Evolutionary conservation across 176 grass and related monocot species (phyloP).

Genomic region (Aegilops longissima): DNA sequence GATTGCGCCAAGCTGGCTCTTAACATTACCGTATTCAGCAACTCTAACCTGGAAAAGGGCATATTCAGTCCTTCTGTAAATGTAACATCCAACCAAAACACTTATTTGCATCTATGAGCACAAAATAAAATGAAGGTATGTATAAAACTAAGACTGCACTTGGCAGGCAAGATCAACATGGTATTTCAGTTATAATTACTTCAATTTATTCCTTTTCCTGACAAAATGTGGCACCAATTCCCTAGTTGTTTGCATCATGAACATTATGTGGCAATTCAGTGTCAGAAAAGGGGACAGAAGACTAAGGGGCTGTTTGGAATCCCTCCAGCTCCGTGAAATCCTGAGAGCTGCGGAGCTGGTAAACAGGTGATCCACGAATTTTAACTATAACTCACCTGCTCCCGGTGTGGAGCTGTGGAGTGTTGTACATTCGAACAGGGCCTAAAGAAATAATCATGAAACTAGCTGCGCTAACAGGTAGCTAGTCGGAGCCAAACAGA

Average conservation of each 20-base stretch:
- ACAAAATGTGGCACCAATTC: background rate
- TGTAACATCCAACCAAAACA: background rate
- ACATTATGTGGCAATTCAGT: background rate
- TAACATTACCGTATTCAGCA: conserved; percentile 89
- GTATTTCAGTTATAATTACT: background rate
- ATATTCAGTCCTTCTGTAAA: conserved; percentile 1
- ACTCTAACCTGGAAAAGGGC: conserved; percentile 53
- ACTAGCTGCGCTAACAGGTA: background rate
- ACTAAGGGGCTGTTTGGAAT: background rate
- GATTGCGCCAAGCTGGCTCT: conserved; percentile 92
- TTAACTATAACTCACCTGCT: too few species aligned
- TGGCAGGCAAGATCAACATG: background rate
- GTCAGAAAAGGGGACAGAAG: background rate
- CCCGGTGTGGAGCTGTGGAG: too few species aligned
- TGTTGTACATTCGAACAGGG: too few species aligned
- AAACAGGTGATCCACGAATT: too few species aligned
- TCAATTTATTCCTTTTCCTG: background rate
- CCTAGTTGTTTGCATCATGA: background rate
- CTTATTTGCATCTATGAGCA: background rate
- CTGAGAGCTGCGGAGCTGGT: too few species aligned
- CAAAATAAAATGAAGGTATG: too few species aligned
- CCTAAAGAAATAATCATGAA: background rate
- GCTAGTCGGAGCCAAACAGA: background rate
- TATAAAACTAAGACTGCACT: background rate
- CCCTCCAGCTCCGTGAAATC: too few species aligned